phyloP scores from a whole-genome alignment of 78 protist species.

The Chrysochromulina parva region DNA sequence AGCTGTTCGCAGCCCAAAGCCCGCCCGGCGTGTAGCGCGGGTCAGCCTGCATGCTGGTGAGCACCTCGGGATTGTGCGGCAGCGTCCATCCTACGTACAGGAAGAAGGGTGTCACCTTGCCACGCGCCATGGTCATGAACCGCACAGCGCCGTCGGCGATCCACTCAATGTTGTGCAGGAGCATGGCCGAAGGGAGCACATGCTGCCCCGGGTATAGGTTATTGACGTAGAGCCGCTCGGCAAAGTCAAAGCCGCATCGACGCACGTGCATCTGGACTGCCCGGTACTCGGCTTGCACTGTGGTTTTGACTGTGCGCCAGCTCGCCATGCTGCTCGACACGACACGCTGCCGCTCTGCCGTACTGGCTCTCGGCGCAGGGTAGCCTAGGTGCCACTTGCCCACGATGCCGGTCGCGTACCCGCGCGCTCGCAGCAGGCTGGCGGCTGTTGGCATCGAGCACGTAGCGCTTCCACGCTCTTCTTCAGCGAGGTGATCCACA shows the following conservation, averaged over 20 bases:
- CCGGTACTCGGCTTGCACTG: neutral
- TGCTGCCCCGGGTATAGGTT: slow-evolving; percentile 17
- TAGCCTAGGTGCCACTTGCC: slow-evolving; percentile 21
- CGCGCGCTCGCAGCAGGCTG: neutral
- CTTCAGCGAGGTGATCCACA: no score
- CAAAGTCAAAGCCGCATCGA: neutral
- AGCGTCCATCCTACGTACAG: neutral
- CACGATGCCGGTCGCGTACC: neutral
- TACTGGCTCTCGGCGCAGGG: neutral
- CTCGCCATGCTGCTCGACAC: no score
- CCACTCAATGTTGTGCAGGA: slow-evolving; percentile 8
- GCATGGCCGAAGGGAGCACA: neutral
- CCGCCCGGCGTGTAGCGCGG: neutral
- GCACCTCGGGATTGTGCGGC: neutral
- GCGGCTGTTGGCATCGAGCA: no score
- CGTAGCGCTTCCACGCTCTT: no score
- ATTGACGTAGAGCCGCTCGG: neutral
- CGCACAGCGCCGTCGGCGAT: neutral
- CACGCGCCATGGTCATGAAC: neutral
- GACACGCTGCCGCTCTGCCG: neutral
- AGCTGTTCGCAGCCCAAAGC: neutral
- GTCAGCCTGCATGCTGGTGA: neutral
- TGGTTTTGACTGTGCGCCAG: neutral
- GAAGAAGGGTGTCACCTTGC: neutral
- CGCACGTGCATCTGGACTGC: neutral